phyloP scores from a whole-genome alignment of 768 basidiomycete genomes.

The Clitopilus passeckerianus region DNA sequence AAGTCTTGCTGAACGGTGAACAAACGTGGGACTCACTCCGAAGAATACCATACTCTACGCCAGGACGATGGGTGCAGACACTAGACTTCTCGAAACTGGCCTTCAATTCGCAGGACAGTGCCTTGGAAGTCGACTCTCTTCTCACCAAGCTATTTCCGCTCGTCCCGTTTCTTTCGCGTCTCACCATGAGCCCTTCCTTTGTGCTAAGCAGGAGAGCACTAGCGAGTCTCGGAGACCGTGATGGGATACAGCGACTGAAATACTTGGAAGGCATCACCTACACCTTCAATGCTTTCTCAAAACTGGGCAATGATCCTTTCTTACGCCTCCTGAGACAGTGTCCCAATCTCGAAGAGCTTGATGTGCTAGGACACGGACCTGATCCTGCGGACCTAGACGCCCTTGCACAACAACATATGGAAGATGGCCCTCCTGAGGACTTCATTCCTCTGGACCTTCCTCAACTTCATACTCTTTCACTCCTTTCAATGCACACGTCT shows the following conservation, averaged over 20 bases:
- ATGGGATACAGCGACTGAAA: conserved; percentile 44
- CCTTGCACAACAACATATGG: conserved; percentile 17
- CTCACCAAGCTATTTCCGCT: conserved; percentile 64
- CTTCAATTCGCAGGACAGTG: conserved; percentile 38
- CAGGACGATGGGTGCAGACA: conserved; percentile 80
- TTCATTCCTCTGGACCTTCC: conserved; percentile 49
- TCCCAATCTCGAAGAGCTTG: conserved; percentile 55
- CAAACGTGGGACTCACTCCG: conserved; percentile 85
- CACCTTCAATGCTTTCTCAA: conserved; percentile 24
- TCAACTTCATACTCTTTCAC: conserved; percentile 50
- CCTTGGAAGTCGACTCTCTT: conserved; percentile 54
- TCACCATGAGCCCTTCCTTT: conserved; percentile 53
- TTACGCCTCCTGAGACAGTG: conserved; percentile 53
- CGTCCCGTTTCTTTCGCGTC: conserved; percentile 53
- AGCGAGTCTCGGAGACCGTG: conserved; percentile 44
- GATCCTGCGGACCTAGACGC: conserved; percentile 47
- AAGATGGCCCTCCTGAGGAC: conserved; percentile 21
- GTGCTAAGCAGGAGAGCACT: conserved; percentile 58
- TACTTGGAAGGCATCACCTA: conserved; percentile 54
- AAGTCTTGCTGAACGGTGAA: conserved; percentile 58
- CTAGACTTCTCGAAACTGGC: conserved; percentile 64
- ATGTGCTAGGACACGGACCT: conserved; percentile 55
- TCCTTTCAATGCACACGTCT: conserved; percentile 66
- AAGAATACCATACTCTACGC: conserved; percentile 80
- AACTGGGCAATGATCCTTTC: conserved; percentile 48